Evolutionary conservation across 1,139 yeast genomes (phyloP).

Genomic region (Spathaspora sp.): DNA sequence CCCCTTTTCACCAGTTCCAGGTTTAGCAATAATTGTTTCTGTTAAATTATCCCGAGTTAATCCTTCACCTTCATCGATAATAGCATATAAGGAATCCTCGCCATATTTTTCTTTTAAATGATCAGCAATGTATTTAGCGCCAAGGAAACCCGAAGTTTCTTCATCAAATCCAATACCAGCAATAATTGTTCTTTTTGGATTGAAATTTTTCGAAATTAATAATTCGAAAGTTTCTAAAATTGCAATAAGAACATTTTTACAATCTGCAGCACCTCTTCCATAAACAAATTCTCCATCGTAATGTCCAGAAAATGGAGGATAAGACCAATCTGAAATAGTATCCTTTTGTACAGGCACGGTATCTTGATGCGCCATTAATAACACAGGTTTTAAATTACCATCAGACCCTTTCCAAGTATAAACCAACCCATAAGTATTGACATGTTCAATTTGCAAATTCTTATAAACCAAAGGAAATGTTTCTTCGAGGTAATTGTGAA

Average conservation of each 20-base stretch:
- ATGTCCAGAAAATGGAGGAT: conserved; percentile 69
- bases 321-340: conserved; percentile 59
- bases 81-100: conserved; percentile 35
- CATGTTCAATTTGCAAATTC: conserved; percentile 49
- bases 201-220: conserved; percentile 26
- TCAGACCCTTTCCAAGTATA: conserved; percentile 66
- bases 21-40: conserved; percentile 36
- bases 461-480: conserved; percentile 62
- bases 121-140: conserved; percentile 32
- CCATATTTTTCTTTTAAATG: conserved; percentile 35
- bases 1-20: conserved; percentile 46
- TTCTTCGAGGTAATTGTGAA: conserved; percentile 53
- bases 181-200: conserved; percentile 37
- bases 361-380: conserved; percentile 79
- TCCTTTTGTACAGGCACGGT: conserved; percentile 76
- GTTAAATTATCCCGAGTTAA: conserved; percentile 25
- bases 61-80: conserved; percentile 46
- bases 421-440: conserved; percentile 58
- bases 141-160: conserved; percentile 36
- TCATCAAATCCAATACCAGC: conserved; percentile 49
- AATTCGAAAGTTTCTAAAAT: conserved; percentile 41
- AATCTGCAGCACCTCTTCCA: conserved; percentile 45
- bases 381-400: conserved; percentile 53
- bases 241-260: conserved; percentile 40
- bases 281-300: conserved; percentile 53